These are phyloP conservation scores for Leccinum arenicola DNA, from an alignment of 768 basidiomycete species.

Conservation along the genomic window DNA sequence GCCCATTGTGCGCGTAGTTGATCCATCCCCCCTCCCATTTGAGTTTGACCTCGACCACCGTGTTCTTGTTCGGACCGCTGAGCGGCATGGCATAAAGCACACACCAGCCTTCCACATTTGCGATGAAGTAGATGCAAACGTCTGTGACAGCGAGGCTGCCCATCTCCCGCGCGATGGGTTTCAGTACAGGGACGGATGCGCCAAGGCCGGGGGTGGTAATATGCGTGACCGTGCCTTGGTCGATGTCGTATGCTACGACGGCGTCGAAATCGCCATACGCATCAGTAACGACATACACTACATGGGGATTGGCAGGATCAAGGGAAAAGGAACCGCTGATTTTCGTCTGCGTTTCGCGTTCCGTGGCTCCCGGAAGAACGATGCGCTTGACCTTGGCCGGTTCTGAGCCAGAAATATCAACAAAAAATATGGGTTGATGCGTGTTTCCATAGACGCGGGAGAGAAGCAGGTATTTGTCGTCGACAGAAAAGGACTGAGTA, in stretches of 20 bases:
- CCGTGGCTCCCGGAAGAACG: slow-evolving; percentile 34
- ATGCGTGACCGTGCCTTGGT: slow-evolving; percentile 30
- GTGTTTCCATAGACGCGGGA: slow-evolving; percentile 27
- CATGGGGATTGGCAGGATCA: slow-evolving; percentile 27
- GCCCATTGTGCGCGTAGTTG: slow-evolving; percentile 28
- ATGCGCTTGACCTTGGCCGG: slow-evolving; percentile 28
- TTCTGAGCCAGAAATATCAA: slow-evolving; percentile 32
- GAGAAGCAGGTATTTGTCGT: slow-evolving; percentile 38
- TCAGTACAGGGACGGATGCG: slow-evolving; percentile 29
- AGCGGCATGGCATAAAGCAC: slow-evolving; percentile 31
- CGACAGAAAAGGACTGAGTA: slow-evolving; percentile 35
- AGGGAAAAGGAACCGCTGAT: slow-evolving; percentile 29
- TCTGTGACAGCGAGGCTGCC: slow-evolving; percentile 24
- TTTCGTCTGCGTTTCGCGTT: slow-evolving; percentile 28
- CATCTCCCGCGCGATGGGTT: slow-evolving; percentile 37
- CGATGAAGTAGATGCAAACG: slow-evolving; percentile 31
- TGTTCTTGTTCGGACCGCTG: slow-evolving; percentile 25
- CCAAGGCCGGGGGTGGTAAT: slow-evolving; percentile 36
- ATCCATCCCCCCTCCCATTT: slow-evolving; percentile 33
- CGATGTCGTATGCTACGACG: slow-evolving; percentile 34
- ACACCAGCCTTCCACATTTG: slow-evolving; percentile 40
- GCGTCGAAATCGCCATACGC: slow-evolving; percentile 40
- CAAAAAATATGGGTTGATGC: slow-evolving; percentile 31
- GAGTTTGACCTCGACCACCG: slow-evolving; percentile 33
- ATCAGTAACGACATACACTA: slow-evolving; percentile 34